Base-by-base conservation (phyloP, 768 basidiomycete genomes). In the Megacollybia marginata region DNA sequence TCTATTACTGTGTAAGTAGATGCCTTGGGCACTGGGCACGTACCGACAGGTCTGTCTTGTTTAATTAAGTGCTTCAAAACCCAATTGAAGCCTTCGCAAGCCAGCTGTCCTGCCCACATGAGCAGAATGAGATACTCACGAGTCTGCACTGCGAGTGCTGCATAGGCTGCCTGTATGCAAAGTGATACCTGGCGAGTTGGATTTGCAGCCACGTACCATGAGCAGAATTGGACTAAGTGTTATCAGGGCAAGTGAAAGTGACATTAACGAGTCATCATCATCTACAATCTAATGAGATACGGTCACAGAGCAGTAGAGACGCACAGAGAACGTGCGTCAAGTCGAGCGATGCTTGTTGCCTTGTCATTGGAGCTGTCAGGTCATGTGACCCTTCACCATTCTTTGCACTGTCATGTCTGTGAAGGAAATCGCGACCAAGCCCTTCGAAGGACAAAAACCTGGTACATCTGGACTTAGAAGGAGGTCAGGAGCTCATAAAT, bases 381-480 rank as follows among this genome's bases (percentile, higher is more conserved):
- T 16, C 35, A 47, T 36, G 20, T 19, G 28, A 51, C 46, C 50
- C 34, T 51, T 34, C 34, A 38, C 33, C 42, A 33, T 45, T 50
- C 47, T 28, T 35, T 33, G 3, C 19, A 47, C 33, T 13, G 10
- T 54, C 48, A 80, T 78, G 76, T 64, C 74, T 44, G 66, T 85
- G 62, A 77, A 86, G 67, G 82, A 85, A 57, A 75, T 96, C 47
- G 48, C 72, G 28, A 96, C 93, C 3, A 92, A 85, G 64, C 86
- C 92, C 18, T 94, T 81, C 63, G 88, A 92, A 4, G 93, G 90
- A 57, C 92, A 94, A 71, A 97, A 95, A 68, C 96, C 96, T 19
- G 96, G 96, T 52, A 98, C 96, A 10, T 98, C 96, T 55, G 96
- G 96, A 56, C 82, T 98, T 44, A 80, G 96, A 61, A 98, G 98